Evolutionary conservation across 768 basidiomycete genomes (phyloP), one percentile per base, ranked within the genome.

Genomic region (Trametes villosa): DNA sequence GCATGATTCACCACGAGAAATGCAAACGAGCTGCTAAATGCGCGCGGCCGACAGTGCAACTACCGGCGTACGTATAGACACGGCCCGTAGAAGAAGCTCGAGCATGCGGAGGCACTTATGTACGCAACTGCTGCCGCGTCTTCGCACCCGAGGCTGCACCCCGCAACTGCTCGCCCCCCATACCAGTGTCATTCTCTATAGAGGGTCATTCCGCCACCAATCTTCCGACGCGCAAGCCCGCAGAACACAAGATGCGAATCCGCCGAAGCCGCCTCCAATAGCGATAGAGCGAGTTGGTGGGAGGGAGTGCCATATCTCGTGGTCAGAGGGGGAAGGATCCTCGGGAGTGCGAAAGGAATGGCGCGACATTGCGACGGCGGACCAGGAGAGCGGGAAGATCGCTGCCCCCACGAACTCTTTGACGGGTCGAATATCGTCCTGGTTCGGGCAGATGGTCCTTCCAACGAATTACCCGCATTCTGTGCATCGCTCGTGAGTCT

Each of bases 391-490:
- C 17, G 56, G 56, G 40, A 47, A 48, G 40, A 49, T 45, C 24
- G 54, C 57, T 20, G 31, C 45, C 0, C 53, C 64, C 3, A 64
- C 62, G 6, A 65, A 54, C n/a, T 64, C 68, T 13, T n/a, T 45
- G 27, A 42, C 61, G 1, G 65, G 70, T 9, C 57, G 64, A n/a
- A 48, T 70, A 13, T 57, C 60, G 17, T 65, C 68, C n/a, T 71
- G 69, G 68, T 46, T 71, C 22, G 53, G 66, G 31, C 68, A 71
- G 48, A 71, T 70, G 68, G 68, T 71, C 65, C 52, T 71, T 12
- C 70, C 70, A 12, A 71, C 70, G n/a, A 71, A 70, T 56, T 71
- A 68, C 51, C 70, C 70, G 1, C 68, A 71, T 29, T 70, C 68
- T 6, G 70, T 71, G 2, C 70, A 71, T 34, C 54, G 55, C n/a